These are phyloP conservation scores for Pyrrhoderma lamaoense DNA, from an alignment of 1,284 basidiomycete genomes.

Conservation along the genomic window DNA sequence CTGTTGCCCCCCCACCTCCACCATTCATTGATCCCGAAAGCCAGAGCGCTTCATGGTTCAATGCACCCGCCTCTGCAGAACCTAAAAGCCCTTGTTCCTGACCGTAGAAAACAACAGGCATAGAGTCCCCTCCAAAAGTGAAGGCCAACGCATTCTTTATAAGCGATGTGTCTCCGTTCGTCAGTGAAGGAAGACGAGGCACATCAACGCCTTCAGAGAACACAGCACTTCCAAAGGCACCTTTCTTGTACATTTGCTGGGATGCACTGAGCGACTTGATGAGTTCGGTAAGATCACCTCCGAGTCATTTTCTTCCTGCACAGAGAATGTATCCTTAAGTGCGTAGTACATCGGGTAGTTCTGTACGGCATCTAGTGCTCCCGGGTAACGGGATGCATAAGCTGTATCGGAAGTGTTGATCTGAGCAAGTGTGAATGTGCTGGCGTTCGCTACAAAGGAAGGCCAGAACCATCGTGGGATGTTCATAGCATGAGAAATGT, in stretches of 20 bases:
- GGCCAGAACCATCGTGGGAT: slow-evolving; percentile 41
- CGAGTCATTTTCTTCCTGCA: neutral
- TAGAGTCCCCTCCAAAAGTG: slow-evolving; percentile 38
- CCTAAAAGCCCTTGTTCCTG: slow-evolving; percentile 46
- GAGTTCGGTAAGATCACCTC: slow-evolving; percentile 30
- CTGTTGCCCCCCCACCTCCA: slow-evolving; percentile 28
- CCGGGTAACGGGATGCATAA: slow-evolving; percentile 24
- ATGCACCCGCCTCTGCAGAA: slow-evolving; percentile 31
- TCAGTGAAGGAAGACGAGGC: slow-evolving; percentile 28
- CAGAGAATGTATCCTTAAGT: slow-evolving; percentile 29
- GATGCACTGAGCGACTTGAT: slow-evolving; percentile 26
- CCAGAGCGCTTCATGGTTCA: slow-evolving; percentile 66
- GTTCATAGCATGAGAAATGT: slow-evolving; percentile 40
- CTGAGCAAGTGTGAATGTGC: slow-evolving; percentile 38
- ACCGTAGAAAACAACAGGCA: slow-evolving; percentile 52
- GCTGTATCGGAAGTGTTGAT: slow-evolving; percentile 28
- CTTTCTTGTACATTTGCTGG: slow-evolving; percentile 30
- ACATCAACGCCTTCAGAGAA: slow-evolving; percentile 40
- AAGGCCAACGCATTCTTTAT: slow-evolving; percentile 36
- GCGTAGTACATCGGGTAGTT: slow-evolving; percentile 50
- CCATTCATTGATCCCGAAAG: slow-evolving; percentile 35
- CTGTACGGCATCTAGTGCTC: slow-evolving; percentile 42
- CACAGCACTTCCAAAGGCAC: slow-evolving; percentile 29
- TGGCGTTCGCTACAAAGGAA: slow-evolving; percentile 30
- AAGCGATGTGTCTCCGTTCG: slow-evolving; percentile 20